Conservation (phyloP, 2,329 filamentous ascomycete genomes). For the Bipolaris oryzae region DNA sequence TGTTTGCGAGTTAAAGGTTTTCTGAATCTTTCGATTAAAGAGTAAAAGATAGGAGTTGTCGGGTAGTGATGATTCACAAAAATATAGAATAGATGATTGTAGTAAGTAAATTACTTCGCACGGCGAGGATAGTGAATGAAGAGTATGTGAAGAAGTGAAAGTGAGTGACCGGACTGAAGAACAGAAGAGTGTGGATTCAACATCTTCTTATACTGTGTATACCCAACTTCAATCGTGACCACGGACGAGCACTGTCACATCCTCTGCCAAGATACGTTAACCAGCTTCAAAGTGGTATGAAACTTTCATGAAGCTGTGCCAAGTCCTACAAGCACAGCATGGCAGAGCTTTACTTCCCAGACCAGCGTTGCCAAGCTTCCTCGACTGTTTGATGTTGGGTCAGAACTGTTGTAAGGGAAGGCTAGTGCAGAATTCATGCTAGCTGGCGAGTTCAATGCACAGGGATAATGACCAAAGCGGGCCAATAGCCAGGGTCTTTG, state of each 20-base stretch:
- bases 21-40: constrained; percentile 26
- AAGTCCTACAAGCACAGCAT: constrained; percentile 39
- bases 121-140: constrained; percentile 41
- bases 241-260: constrained; percentile 15
- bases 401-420: constrained; percentile 43
- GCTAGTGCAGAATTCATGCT: constrained; percentile 27
- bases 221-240: constrained; percentile 14
- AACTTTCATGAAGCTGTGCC: constrained; percentile 49
- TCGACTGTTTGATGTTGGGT: constrained; percentile 39
- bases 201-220: constrained; percentile 36
- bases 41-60: constrained; percentile 8
- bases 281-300: constrained; percentile 44
- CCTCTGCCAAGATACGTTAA: constrained; percentile 41
- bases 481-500: constrained; percentile 25
- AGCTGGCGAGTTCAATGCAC: constrained; percentile 18
- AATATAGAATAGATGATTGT: constrained; percentile 17
- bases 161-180: constrained; percentile 49
- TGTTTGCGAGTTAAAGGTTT: constrained; percentile 32
- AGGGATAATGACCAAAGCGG: constrained; percentile 18
- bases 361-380: constrained; percentile 34
- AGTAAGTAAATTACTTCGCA: constrained; percentile 33
- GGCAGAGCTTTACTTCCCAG: constrained; percentile 24
- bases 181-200: constrained; percentile 32
- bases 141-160: constrained; percentile 39
- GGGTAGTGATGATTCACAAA: constrained; percentile 2